These are phyloP conservation scores for Naganishia sp. DNA, from an alignment of 1,284 basidiomycete species.

Conservation along the genomic window DNA sequence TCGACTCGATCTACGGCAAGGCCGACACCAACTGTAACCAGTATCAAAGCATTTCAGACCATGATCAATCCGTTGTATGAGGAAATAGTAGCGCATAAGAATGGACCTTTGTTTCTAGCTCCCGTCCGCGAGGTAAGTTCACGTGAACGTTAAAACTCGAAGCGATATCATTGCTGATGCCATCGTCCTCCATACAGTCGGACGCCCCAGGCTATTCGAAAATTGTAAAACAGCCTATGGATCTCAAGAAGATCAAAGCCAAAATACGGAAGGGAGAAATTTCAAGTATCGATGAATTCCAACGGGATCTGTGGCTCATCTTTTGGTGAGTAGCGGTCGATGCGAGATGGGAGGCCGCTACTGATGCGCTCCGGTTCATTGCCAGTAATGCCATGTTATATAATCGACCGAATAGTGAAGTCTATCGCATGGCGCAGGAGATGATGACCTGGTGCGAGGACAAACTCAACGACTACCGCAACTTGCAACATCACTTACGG, in stretches of 20 bases:
- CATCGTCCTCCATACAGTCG: conserved; percentile 39
- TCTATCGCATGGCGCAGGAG: conserved; percentile 86
- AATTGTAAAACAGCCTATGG: conserved; percentile 87
- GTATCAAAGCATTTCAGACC: conserved; percentile 27
- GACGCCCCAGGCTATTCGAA: conserved; percentile 89
- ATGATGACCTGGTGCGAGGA: conserved; percentile 82
- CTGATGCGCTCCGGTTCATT: background rate
- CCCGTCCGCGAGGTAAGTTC: conserved; percentile 31
- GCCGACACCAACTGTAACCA: conserved; percentile 15
- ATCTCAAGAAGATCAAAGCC: conserved; percentile 82
- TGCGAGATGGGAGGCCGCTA: background rate
- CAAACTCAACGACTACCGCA: conserved; percentile 47
- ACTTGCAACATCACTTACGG: conserved; percentile 16
- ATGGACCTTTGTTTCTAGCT: conserved; percentile 29
- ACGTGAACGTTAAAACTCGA: too few species aligned
- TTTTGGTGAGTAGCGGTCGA: conserved; percentile 61
- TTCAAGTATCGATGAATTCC: conserved; percentile 76
- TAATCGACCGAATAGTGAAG: conserved; percentile 78
- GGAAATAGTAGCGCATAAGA: conserved; percentile 29
- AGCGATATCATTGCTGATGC: background rate
- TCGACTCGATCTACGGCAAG: conserved; percentile 22
- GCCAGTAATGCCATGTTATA: conserved; percentile 85
- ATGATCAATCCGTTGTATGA: conserved; percentile 31
- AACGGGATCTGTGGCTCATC: conserved; percentile 85
- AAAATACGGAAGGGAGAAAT: conserved; percentile 80